Evolutionary conservation across 2,329 filamentous ascomycete species (phyloP).

Genomic region (Alternaria sp.): DNA sequence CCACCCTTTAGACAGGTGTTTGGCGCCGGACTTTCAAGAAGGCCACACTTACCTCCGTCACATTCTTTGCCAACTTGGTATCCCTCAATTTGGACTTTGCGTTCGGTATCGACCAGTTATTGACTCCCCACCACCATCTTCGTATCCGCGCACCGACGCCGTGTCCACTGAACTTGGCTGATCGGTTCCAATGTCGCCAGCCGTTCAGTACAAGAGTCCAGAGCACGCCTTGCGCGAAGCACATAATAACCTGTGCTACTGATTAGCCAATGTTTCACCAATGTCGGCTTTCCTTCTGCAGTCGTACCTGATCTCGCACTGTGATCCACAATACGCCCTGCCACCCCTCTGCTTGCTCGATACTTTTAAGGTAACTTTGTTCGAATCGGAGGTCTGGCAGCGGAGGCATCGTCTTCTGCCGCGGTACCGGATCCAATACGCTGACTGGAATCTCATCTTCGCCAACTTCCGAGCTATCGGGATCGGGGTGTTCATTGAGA

Average conservation of each 20-base stretch:
- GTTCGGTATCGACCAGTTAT: slow-evolving; percentile 73
- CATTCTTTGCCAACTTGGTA: slow-evolving; percentile 45
- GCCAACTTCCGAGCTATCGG: slow-evolving; percentile 60
- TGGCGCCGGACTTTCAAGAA: slow-evolving; percentile 43
- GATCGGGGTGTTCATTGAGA: slow-evolving; percentile 46
- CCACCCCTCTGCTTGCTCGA: slow-evolving; percentile 80
- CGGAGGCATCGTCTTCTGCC: slow-evolving; percentile 70
- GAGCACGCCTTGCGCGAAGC: slow-evolving; percentile 84
- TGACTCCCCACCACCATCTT: slow-evolving; percentile 94
- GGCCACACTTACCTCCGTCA: slow-evolving; percentile 48
- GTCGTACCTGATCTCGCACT: slow-evolving; percentile 79
- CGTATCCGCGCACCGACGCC: slow-evolving; percentile 78
- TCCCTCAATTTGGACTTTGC: slow-evolving; percentile 35
- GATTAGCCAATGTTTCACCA: slow-evolving; percentile 3
- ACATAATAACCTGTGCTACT: slow-evolving; percentile 74
- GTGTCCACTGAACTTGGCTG: slow-evolving; percentile 77
- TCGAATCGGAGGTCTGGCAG: slow-evolving; percentile 89
- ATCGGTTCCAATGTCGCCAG: slow-evolving; percentile 90
- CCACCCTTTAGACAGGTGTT: not conserved
- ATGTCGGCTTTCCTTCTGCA: not conserved
- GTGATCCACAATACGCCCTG: slow-evolving; percentile 85
- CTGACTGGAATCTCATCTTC: slow-evolving; percentile 75
- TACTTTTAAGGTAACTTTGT: slow-evolving; percentile 94
- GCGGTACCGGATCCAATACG: slow-evolving; percentile 65
- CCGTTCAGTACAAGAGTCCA: slow-evolving; percentile 86